A percentile compares a stretch with the other conserved stretches of the same genome.
Evolutionary conservation across 805 yeast genomes (phyloP).

Genomic region (Sugiyamaella mastotermitis): DNA sequence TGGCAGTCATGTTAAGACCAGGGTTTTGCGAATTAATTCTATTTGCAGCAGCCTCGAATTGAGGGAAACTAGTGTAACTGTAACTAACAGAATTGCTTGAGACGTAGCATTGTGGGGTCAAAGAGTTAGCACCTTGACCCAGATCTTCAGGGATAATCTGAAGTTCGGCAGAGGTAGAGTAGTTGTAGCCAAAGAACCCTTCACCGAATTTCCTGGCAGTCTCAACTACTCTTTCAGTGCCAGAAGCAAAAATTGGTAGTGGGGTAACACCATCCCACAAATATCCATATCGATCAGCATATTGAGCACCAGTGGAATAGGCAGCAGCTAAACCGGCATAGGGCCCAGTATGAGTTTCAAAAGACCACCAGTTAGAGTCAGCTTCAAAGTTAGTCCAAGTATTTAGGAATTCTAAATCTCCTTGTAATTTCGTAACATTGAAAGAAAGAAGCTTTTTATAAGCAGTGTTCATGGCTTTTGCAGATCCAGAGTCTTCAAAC

Average conservation of each 20-base stretch:
- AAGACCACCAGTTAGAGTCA: constrained; percentile 38
- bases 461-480: constrained; percentile 7
- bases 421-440: constrained; percentile 21
- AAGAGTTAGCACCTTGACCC: constrained; percentile 49
- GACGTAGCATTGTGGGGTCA: constrained; percentile 48
- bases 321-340: constrained; percentile 51
- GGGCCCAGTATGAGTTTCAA: constrained; percentile 45
- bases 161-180: constrained; percentile 33
- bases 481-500: constrained; percentile 33
- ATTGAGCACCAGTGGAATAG: constrained; percentile 41
- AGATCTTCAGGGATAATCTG: constrained; percentile 42
- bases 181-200: constrained; percentile 50
- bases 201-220: constrained; percentile 51
- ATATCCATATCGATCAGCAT: constrained; percentile 44
- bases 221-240: constrained; percentile 48
- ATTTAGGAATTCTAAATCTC: constrained; percentile 43
- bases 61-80: constrained; percentile 13
- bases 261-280: constrained; percentile 35
- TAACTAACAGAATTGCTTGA: constrained; percentile 28
- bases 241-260: constrained; percentile 50
- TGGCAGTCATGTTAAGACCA: constrained; percentile 34
- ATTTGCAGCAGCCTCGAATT: constrained; percentile 23
- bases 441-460: constrained; percentile 14
- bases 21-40: constrained; percentile 30
- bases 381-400: constrained; percentile 40